phyloP scores from a whole-genome alignment of 139 green algal species.

The Closterium sp. region DNA sequence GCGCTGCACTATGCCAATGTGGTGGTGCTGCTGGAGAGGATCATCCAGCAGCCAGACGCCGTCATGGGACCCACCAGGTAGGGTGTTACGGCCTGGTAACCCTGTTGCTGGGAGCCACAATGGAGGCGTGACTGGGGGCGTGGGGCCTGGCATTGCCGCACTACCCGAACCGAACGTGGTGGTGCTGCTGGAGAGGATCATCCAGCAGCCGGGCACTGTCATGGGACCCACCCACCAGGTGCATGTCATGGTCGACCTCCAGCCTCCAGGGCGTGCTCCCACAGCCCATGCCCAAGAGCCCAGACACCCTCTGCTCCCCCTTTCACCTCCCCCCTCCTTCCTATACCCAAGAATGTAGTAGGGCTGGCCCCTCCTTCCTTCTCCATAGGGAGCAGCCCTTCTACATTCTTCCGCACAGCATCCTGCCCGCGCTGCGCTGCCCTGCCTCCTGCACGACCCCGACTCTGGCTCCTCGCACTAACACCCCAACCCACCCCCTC shows the following conservation, averaged over 20 bases:
- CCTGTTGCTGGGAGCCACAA: too few species aligned
- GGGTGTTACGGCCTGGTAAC: background rate
- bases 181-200: background rate
- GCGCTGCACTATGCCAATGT: conserved; percentile 11
- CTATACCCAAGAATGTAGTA: too few species aligned
- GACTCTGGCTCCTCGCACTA: too few species aligned
- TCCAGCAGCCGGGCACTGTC: background rate
- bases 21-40: background rate
- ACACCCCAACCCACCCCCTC: background rate
- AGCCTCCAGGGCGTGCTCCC: too few species aligned
- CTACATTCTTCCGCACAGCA: too few species aligned
- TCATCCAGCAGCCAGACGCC: conserved; percentile 8
- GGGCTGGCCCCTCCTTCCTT: background rate
- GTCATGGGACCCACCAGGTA: conserved; percentile 6
- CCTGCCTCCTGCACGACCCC: too few species aligned
- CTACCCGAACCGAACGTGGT: background rate
- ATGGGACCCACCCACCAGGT: background rate
- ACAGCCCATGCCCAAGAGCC: too few species aligned
- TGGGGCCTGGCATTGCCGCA: background rate
- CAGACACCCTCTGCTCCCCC: background rate
- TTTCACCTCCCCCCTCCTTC: background rate
- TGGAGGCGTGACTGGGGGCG: background rate
- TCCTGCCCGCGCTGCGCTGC: too few species aligned
- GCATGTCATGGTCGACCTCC: too few species aligned
- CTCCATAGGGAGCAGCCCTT: background rate